Percentiles rank a stretch among this genome's conserved stretches.
Conservation (phyloP, 768 basidiomycete species). For the Heimioporus sp. region DNA sequence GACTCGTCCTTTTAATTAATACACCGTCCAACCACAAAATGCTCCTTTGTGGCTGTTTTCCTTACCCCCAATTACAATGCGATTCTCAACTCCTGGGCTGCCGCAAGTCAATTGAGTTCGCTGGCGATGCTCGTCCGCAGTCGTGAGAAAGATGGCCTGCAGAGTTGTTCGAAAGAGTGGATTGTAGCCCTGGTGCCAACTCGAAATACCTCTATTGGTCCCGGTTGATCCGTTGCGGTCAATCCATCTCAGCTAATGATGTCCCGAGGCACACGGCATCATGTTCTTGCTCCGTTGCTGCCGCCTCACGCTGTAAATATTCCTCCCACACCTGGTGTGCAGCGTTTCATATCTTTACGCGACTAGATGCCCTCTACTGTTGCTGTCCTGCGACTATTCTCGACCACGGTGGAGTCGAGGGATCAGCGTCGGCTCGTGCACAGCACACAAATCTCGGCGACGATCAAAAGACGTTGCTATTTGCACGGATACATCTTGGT, state of each 20-base stretch:
- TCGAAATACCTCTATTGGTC: constrained; percentile 1
- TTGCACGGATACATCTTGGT: constrained; percentile 24
- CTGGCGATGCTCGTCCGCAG: constrained; percentile 18
- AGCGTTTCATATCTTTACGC: constrained; percentile 12
- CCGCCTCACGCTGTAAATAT: constrained; percentile 2
- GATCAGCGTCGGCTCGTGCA: constrained; percentile 32
- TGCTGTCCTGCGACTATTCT: constrained; percentile 11
- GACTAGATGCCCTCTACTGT: constrained; percentile 13
- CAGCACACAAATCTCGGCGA: constrained; percentile 31
- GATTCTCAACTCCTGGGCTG: constrained; percentile 17
- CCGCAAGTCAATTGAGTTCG: background rate
- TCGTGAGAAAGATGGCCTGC: constrained; percentile 10
- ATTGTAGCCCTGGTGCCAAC: constrained; percentile 7
- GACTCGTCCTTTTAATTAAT: constrained; percentile 29
- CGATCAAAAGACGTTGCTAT: constrained; percentile 32
- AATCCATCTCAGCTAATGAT: constrained; percentile 14
- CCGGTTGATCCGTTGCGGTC: constrained; percentile 28
- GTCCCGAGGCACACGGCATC: background rate
- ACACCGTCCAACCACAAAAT: constrained; percentile 17
- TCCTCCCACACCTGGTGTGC: constrained; percentile 20
- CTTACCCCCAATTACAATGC: constrained; percentile 12
- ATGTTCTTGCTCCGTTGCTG: constrained; percentile 8
- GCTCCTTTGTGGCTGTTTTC: constrained; percentile 16
- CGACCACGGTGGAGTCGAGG: constrained; percentile 7
- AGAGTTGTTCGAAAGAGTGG: background rate